Evolutionary conservation across 2,329 filamentous ascomycete genomes (phyloP), one percentile per base, ranked within the genome.

Genomic region (Coniochaeta hoffmannii): DNA sequence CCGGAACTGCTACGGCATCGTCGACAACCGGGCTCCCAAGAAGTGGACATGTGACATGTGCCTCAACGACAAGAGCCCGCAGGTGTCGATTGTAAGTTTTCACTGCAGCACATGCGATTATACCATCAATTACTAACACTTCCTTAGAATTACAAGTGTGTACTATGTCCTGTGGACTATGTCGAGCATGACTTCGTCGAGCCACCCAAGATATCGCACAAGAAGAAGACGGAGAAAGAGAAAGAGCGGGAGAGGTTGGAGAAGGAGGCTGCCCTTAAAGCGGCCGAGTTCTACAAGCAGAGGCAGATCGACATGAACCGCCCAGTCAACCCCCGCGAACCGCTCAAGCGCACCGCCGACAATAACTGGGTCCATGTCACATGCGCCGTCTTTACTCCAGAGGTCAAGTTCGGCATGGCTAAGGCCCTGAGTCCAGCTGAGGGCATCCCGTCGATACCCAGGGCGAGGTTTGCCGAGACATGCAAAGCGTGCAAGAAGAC

Each of bases 311-410:
- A 93, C 58, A 83, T 87, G 64, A 90, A 91, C 62, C 88, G 92
- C 50, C 93, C 94, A 1, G 72, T 87, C 34, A 83, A 90, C 60
- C 94, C 94, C 26, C 84, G 94, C 50, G 94, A 97, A 68, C 88
- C 94, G 3, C 76, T 99, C 59, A 99, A 99, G 73, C 85, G 90
- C 51, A 99, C 94, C 0, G 89, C 88, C 4, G 91, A 95, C 68
- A 97, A 97, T 73, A 97, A 97, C 66, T 99, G 94, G 94, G 90
- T 97, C 15, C 94, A 99, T 68, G 90, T 97, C 28, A 87, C 88
- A 35, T 99, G 94, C 66, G 92, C 94, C 1, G 78, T 96, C 17
- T 97, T 90, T 85, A 92, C 88, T 11, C 86, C 90, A 0, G 94
- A 99, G 70, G 87, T 96, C 64, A 94, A 92, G 66, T 99, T 97